These are phyloP conservation scores for Collariella sp. DNA, from an alignment of 495 filamentous ascomycete species.

Conservation along the genomic window DNA sequence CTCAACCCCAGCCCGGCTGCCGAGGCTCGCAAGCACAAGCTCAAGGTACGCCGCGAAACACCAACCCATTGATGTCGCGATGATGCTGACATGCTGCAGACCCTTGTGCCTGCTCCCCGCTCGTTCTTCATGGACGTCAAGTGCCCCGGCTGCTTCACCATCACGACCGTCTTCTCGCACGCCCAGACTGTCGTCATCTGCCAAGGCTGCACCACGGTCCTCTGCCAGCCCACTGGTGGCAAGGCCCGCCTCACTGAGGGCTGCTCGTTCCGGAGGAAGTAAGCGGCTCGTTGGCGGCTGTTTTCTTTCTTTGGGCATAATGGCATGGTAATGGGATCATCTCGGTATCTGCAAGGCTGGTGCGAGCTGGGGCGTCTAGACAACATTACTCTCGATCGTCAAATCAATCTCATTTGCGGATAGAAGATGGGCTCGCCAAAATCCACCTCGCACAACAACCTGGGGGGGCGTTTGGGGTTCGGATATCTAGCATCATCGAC, in stretches of 20 bases:
- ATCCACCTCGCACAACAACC: constrained; percentile 37
- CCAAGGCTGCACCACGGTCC: constrained; percentile 91
- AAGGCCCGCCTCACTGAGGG: constrained; percentile 97
- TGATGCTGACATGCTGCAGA: constrained; percentile 44
- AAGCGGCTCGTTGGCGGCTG: constrained; percentile 45
- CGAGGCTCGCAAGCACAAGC: constrained; percentile 98
- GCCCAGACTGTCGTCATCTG: constrained; percentile 99
- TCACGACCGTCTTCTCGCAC: constrained; percentile 99
- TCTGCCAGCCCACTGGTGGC: constrained; percentile 95
- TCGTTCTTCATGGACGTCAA: constrained; percentile 99
- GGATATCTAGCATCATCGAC: constrained; percentile 74
- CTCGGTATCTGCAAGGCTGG: constrained; percentile 45
- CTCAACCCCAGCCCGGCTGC: constrained; percentile 93
- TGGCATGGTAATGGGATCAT: constrained; percentile 38
- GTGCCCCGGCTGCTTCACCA: constrained; percentile 99
- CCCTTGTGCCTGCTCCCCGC: constrained; percentile 85
- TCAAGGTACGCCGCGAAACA: constrained; percentile 67
- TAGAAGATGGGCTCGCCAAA: constrained; percentile 68
- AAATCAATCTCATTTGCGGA: constrained; percentile 49
- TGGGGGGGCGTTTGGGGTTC: constrained; percentile 60
- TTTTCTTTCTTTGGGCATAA: constrained; percentile 43
- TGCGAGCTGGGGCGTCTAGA: constrained; percentile 43
- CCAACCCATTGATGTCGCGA: not conserved
- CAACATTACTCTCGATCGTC: constrained; percentile 31
- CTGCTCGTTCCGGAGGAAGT: constrained; percentile 99